Base-by-base conservation (phyloP, 331 rosid genomes). In the Acacia pycnantha region DNA sequence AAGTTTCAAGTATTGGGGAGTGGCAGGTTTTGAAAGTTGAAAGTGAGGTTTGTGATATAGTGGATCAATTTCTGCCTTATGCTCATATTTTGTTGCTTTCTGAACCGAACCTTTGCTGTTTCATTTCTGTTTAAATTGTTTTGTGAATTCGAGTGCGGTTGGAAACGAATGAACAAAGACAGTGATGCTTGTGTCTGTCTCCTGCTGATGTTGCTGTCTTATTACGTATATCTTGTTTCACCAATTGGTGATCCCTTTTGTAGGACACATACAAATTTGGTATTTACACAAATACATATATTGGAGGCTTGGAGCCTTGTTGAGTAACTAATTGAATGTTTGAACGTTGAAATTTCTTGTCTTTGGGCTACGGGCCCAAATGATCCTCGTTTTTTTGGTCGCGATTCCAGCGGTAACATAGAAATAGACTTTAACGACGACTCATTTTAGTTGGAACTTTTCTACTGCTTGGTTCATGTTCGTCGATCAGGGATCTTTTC, bases 41-140 rank as follows among this genome's bases (percentile, higher is more conserved):
- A 80, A 88, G 86, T 35, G 73, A 80, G 44, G 75, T 41, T 82
- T 77, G 71, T 85, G 86, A 78, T 66, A 76, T 11, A 7, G 86
- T 85, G 91, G 89, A 72, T 90, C 93, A 81, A 58, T 78, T 70
- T 37, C 37, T 70, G 22, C 72, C 70, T 77, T 76, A 82, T 82
- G 43, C 51, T 80, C 70, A 80, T 80, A 75, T 75, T 51, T 84
- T 87, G 74, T 77, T 81, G 82, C 85, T 76, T 86, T 89, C 83
- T 81, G 75, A 44, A 74, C 84, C 66, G 66, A 59, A 24, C 33
- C 69, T 68, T n/a, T 53, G 61, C 21, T 51, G 26, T 19, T 50
- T 50, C 26, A 46, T 54, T 66, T 67, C 62, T 74, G 81, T 74
- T 44, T 54, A 44, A 24, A 61, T 40, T 79, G 47, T 27, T 41